Evolutionary conservation across 306 rosid genomes (phyloP).

Genomic region (Heteromeles arbutifolia): DNA sequence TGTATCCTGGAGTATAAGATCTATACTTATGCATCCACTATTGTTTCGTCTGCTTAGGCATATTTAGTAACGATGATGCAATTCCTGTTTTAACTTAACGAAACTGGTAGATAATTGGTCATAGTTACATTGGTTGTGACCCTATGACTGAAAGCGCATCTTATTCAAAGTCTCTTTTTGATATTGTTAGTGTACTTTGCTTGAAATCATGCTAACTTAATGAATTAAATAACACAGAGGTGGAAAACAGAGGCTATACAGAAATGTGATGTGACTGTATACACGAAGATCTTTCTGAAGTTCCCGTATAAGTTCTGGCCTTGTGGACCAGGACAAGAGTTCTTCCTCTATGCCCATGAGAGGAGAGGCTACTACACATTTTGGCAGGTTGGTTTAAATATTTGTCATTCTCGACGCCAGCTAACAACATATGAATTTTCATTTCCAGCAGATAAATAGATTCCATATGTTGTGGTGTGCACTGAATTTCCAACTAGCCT

Average conservation of each 20-base stretch:
- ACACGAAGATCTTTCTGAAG: conserved; percentile 93
- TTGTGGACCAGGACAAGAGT: conserved; percentile 85
- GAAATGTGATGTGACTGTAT: conserved; percentile 84
- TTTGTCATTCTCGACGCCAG: conserved; percentile 10
- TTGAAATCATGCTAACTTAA: conserved; percentile 5
- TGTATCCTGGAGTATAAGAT: background rate
- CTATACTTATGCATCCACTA: background rate
- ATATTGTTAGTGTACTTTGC: background rate
- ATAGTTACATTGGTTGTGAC: background rate
- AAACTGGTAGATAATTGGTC: background rate
- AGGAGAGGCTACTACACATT: conserved; percentile 93
- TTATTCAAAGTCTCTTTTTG: background rate
- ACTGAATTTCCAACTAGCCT: background rate
- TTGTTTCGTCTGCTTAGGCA: background rate
- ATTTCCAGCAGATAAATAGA: background rate
- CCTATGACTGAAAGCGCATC: background rate
- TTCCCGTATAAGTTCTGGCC: conserved; percentile 91
- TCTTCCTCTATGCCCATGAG: conserved; percentile 96
- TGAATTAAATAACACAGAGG: conserved; percentile 47
- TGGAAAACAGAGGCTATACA: conserved; percentile 88
- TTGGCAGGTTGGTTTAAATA: conserved; percentile 76
- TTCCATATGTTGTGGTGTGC: background rate
- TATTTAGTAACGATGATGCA: background rate
- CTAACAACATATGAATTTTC: conserved; percentile 2
- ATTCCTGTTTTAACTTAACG: background rate